Evolutionary conservation across 2,329 filamentous ascomycete genomes (phyloP).

Genomic region (Macrophomina phaseolina): DNA sequence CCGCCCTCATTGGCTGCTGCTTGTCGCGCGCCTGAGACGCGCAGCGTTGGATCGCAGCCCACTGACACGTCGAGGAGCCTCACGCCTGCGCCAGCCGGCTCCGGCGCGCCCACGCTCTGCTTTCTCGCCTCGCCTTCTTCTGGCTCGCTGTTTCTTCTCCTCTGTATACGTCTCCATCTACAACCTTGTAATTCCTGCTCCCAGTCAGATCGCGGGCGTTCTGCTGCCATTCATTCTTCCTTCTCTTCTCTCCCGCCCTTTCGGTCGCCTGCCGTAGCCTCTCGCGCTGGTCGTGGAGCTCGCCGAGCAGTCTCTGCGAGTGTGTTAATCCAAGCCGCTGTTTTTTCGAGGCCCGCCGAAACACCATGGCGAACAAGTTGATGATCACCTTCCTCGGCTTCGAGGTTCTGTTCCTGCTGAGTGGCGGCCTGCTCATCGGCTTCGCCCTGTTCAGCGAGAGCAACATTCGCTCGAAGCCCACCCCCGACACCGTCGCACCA

Average conservation of each 20-base stretch:
- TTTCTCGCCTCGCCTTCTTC: conserved; percentile 11
- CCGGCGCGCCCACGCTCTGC: neutral
- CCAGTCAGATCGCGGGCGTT: conserved; percentile 21
- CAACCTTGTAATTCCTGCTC: conserved; percentile 25
- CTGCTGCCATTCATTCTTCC: conserved; percentile 16
- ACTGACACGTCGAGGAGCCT: conserved; percentile 22
- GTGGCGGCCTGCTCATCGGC: conserved; percentile 58
- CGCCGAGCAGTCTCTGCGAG: conserved; percentile 4
- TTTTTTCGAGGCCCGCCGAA: neutral
- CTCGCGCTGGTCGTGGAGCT: conserved; percentile 12
- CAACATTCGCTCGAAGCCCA: conserved; percentile 44
- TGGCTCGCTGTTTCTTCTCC: conserved; percentile 22
- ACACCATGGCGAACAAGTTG: conserved; percentile 55
- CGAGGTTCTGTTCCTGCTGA: conserved; percentile 59
- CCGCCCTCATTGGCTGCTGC: conserved; percentile 9
- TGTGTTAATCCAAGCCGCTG: conserved; percentile 1
- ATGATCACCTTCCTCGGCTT: conserved; percentile 57
- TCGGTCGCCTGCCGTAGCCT: conserved; percentile 11
- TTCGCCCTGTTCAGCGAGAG: conserved; percentile 59
- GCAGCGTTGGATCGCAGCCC: conserved; percentile 19
- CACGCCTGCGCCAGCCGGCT: conserved; percentile 13
- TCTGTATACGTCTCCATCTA: conserved; percentile 13
- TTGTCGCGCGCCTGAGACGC: conserved; percentile 28
- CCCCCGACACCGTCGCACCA: conserved; percentile 54
- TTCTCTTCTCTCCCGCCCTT: neutral